These are phyloP conservation scores for Monosporascus ibericus DNA, from an alignment of 2,329 filamentous ascomycete genomes.

Conservation along the genomic window DNA sequence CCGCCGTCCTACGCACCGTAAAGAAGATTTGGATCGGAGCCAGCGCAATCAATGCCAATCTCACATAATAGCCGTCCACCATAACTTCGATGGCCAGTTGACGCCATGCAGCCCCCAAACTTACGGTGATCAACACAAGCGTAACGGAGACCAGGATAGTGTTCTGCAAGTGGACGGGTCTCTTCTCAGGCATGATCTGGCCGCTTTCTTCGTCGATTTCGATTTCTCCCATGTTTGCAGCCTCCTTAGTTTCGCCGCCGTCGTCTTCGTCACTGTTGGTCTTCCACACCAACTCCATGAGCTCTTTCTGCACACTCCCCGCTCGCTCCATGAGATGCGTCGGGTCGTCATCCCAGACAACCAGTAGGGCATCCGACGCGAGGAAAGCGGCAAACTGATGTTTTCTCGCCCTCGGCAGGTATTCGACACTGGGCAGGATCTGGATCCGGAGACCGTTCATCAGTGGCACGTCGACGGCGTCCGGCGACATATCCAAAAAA, in stretches of 20 bases:
- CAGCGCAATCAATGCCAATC: slow-evolving; percentile 59
- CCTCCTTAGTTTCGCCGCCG: slow-evolving; percentile 47
- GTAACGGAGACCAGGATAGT: slow-evolving; percentile 62
- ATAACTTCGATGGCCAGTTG: slow-evolving; percentile 63
- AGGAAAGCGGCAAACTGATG: slow-evolving; percentile 79
- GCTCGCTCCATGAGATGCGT: slow-evolving; percentile 64
- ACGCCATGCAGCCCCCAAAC: slow-evolving; percentile 64
- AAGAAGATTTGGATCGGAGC: slow-evolving; percentile 73
- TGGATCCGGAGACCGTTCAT: slow-evolving; percentile 73
- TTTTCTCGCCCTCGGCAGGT: slow-evolving; percentile 65
- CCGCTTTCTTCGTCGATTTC: slow-evolving; percentile 70
- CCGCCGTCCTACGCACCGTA: slow-evolving; percentile 33
- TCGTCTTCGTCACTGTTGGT: slow-evolving; percentile 45
- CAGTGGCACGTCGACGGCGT: slow-evolving; percentile 68
- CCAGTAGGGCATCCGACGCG: slow-evolving; percentile 60
- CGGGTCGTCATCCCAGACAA: slow-evolving; percentile 80
- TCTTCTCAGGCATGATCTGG: slow-evolving; percentile 55
- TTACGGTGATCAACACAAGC: slow-evolving; percentile 56
- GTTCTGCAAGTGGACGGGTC: slow-evolving; percentile 65
- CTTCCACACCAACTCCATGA: slow-evolving; percentile 75
- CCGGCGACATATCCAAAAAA: slow-evolving; percentile 66
- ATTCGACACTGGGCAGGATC: slow-evolving; percentile 65
- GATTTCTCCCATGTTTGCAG: slow-evolving; percentile 36
- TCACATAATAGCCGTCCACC: slow-evolving; percentile 56
- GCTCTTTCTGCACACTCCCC: slow-evolving; percentile 65